phyloP scores from a whole-genome alignment of 2,329 filamentous ascomycete species.

The Grosmannia serpens region DNA sequence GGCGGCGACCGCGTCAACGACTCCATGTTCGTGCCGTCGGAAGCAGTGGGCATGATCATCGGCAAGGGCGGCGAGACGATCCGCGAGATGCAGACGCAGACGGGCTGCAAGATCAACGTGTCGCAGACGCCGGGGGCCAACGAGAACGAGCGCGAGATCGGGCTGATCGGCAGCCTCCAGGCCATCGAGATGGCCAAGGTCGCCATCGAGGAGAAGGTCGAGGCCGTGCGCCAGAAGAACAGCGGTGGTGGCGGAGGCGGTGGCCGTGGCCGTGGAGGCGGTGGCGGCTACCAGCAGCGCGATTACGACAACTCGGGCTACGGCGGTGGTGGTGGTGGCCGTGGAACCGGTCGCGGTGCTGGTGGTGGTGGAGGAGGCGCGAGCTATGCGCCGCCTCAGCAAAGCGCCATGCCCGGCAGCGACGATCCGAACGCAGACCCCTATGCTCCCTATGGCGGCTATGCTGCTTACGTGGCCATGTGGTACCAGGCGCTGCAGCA shows the following conservation, averaged over 20 bases:
- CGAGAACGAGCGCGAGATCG: slow-evolving; percentile 77
- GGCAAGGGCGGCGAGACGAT: slow-evolving; percentile 91
- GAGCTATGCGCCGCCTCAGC: slow-evolving; percentile 19
- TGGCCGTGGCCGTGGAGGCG: slow-evolving; percentile 28
- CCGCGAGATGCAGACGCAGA: slow-evolving; percentile 79
- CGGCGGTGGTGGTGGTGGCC: slow-evolving; percentile 40
- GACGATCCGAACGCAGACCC: slow-evolving; percentile 47
- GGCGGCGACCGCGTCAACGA: slow-evolving; percentile 64
- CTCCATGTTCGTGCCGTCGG: slow-evolving; percentile 74
- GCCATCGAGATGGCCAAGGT: slow-evolving; percentile 71
- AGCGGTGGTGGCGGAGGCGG: slow-evolving; percentile 33
- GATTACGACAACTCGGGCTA: slow-evolving; percentile 41
- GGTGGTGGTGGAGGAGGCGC: slow-evolving; percentile 28
- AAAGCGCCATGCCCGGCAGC: slow-evolving; percentile 18
- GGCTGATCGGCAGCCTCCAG: slow-evolving; percentile 65
- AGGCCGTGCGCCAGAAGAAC: slow-evolving; percentile 59
- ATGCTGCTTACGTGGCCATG: slow-evolving; percentile 66
- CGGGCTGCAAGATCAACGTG: slow-evolving; percentile 91
- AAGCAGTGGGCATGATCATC: slow-evolving; percentile 93
- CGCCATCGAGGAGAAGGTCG: slow-evolving; percentile 85
- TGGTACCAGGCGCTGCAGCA: slow-evolving; percentile 61
- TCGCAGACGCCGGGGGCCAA: slow-evolving; percentile 66
- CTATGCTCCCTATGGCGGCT: slow-evolving; percentile 74
- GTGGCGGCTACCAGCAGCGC: slow-evolving; percentile 31
- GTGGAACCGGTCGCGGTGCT: slow-evolving; percentile 30